Base-by-base conservation (phyloP, 257 asterid species). In the Cynanchum wilfordii region DNA sequence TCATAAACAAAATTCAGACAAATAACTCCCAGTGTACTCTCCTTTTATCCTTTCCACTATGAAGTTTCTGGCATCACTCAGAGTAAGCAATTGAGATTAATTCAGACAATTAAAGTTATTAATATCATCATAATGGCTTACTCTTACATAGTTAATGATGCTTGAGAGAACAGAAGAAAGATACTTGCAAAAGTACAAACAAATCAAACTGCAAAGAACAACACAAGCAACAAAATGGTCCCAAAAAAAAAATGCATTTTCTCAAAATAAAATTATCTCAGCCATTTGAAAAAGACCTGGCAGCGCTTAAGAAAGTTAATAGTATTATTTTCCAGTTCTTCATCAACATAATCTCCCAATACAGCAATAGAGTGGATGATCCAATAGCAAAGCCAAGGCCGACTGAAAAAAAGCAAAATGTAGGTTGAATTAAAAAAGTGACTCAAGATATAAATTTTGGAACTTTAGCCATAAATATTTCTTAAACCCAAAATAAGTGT, bases 301-400 rank as follows among this genome's bases (percentile, higher is more conserved):
- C 99, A 92, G 63, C 85, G 90, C 59, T 67, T 76, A 62, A 95
- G 96, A 87, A 92, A 95, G 72, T 90, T 96, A 63, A 89, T 76
- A 16, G 80, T 70, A 78, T 81, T 82, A 68, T 78, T 70, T 86
- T 89, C 93, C 82, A 92, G 75, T 73, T 79, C 42, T 72, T 80
- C 86, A 47, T 81, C 89, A 42, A 92, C 78, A 47, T 88, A 86
- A 47, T 95, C 99, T 49, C 92, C 96, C 82, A 92, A 72, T 80
- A 92, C 65, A 68, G 97, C 90, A 79, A 95, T 85, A 12, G 99
- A 86, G 73, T 95, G 99, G 66, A 90, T 85, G 75, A 83, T 88
- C 99, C 99, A 92, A 79, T 95, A 95, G 85, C 98, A 92, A 71
- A 95, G 77, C 99, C 99, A 95, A 68, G 98, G 99, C 68, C 99